Conservation (phyloP, 1,284 basidiomycete genomes). For the Cryptococcus floricola region DNA sequence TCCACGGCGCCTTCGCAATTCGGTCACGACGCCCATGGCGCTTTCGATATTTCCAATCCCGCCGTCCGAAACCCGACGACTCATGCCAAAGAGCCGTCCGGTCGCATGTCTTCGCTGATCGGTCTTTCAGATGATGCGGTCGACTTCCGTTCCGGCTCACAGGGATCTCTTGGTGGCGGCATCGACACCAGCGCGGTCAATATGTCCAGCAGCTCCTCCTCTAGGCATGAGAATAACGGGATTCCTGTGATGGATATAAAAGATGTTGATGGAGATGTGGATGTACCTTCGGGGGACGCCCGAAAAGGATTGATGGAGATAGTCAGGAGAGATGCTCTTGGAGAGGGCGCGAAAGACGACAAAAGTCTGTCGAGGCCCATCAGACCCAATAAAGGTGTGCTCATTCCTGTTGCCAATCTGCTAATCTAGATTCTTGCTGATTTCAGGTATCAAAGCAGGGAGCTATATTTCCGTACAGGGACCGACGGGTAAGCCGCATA, state of each 20-base stretch:
- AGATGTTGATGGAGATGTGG: slow-evolving; percentile 14
- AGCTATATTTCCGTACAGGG: neutral
- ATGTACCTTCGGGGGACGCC: slow-evolving; percentile 8
- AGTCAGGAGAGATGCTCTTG: slow-evolving; percentile 12
- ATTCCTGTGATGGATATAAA: slow-evolving; percentile 4
- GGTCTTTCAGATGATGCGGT: too few relatives aligned
- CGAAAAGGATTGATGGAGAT: slow-evolving; percentile 18
- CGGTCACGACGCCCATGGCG: slow-evolving; percentile 3
- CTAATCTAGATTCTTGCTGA: too few relatives aligned
- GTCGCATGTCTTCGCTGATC: slow-evolving; percentile 2
- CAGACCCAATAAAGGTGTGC: too few relatives aligned
- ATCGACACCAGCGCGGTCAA: neutral
- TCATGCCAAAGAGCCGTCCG: neutral
- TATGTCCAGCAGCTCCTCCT: neutral
- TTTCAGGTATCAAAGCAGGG: too few relatives aligned
- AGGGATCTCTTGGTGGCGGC: neutral
- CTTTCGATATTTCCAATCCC: too few relatives aligned
- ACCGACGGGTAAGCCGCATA: neutral
- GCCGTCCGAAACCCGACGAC: too few relatives aligned
- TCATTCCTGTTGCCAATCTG: too few relatives aligned
- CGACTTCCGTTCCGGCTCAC: too few relatives aligned
- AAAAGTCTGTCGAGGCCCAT: too few relatives aligned
- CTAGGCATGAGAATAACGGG: slow-evolving; percentile 21
- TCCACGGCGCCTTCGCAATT: neutral
- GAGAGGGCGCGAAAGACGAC: neutral